Evolutionary conservation across 768 basidiomycete genomes (phyloP).

Genomic region (Daedaleopsis sinensis): DNA sequence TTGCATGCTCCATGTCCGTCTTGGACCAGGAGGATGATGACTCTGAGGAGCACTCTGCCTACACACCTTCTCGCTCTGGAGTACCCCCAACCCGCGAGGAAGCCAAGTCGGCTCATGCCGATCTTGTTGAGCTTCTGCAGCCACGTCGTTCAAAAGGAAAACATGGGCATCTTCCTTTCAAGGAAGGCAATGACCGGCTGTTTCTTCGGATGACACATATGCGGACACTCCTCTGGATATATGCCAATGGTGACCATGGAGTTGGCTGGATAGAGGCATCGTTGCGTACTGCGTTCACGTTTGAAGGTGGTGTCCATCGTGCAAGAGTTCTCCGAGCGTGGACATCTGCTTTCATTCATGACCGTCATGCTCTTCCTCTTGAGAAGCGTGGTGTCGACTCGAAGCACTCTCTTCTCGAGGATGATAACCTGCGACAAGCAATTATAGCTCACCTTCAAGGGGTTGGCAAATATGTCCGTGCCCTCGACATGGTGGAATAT

Average conservation of each 20-base stretch:
- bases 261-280: not conserved
- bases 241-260: not conserved
- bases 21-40: too few species aligned
- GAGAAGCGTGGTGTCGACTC: slow-evolving; percentile 21
- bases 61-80: too few species aligned
- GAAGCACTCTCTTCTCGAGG: slow-evolving; percentile 19
- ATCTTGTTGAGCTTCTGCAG: not conserved
- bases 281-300: not conserved
- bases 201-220: slow-evolving; percentile 9
- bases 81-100: not conserved
- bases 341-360: not conserved
- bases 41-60: too few species aligned
- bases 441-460: slow-evolving; percentile 14
- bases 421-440: slow-evolving; percentile 14
- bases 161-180: not conserved
- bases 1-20: too few species aligned
- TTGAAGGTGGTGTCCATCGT: not conserved
- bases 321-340: not conserved
- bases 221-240: slow-evolving; percentile 6
- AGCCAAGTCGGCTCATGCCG: not conserved
- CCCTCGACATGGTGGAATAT: slow-evolving; percentile 18
- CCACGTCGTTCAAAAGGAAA: not conserved
- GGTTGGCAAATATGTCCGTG: slow-evolving; percentile 20
- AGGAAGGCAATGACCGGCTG: slow-evolving; percentile 5
- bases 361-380: slow-evolving; percentile 23